phyloP scores from a whole-genome alignment of 768 basidiomycete species.

The Paxillus involutus region DNA sequence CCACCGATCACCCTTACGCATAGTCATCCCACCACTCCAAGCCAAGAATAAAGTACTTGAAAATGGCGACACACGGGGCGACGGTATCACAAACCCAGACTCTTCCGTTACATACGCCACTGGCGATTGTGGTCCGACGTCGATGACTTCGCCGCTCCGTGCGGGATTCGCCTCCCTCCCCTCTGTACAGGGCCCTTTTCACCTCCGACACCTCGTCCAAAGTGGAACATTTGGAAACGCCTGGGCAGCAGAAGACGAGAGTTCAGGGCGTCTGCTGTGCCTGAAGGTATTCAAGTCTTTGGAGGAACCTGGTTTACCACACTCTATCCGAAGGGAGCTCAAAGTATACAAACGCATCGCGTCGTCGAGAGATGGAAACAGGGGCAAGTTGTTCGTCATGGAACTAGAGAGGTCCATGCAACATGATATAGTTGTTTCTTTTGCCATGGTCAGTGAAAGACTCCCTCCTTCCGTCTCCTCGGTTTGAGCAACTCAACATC shows the following conservation, averaged over 20 bases:
- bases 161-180: slow-evolving; percentile 13
- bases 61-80: neutral
- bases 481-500: neutral
- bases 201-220: slow-evolving; percentile 15
- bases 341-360: slow-evolving; percentile 35
- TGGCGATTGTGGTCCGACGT: neutral
- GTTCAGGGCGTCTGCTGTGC: slow-evolving; percentile 36
- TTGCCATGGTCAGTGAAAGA: slow-evolving; percentile 38
- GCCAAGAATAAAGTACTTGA: neutral
- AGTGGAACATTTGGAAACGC: slow-evolving; percentile 20
- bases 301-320: slow-evolving; percentile 1
- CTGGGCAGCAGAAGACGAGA: slow-evolving; percentile 22
- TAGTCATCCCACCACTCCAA: neutral
- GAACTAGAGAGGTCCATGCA: slow-evolving; percentile 37
- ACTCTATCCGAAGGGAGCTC: slow-evolving; percentile 33
- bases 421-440: slow-evolving; percentile 28
- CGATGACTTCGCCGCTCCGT: neutral
- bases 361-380: slow-evolving; percentile 11
- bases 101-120: neutral
- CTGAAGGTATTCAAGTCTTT: slow-evolving; percentile 34
- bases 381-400: slow-evolving; percentile 38
- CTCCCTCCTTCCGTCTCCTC: neutral
- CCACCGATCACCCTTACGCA: neutral
- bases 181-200: slow-evolving; percentile 26
- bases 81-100: neutral